Evolutionary conservation across 2,329 filamentous ascomycete species (phyloP).

Genomic region (Pestalotiopsis sp.): DNA sequence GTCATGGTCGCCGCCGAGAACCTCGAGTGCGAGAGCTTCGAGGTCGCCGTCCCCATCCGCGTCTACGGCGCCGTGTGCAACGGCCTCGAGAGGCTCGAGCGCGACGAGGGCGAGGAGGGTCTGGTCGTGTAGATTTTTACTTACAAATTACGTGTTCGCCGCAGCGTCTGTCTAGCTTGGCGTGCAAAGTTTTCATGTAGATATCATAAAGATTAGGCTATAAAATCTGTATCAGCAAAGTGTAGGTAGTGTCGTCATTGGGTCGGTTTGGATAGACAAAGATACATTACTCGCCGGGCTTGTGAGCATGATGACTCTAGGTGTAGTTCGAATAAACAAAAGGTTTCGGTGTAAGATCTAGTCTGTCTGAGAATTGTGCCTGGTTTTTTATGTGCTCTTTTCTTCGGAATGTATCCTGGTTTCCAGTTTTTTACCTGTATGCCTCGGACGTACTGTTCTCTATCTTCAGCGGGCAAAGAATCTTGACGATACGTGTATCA

Average conservation of each 20-base stretch:
- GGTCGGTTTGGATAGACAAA: not conserved
- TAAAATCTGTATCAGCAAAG: not conserved
- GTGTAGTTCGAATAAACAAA: not conserved
- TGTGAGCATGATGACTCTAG: not conserved
- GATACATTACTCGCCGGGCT: not conserved
- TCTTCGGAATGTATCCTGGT: too few relatives aligned
- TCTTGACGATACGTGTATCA: too few relatives aligned
- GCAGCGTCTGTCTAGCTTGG: not conserved
- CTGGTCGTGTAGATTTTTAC: slow-evolving; percentile 17
- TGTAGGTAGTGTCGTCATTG: not conserved
- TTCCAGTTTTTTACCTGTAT: too few relatives aligned
- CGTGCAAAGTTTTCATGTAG: not conserved
- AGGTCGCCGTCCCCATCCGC: slow-evolving; percentile 80
- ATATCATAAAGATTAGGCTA: not conserved
- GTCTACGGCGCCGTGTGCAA: slow-evolving; percentile 71
- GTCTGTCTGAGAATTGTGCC: not conserved
- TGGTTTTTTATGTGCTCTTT: not conserved
- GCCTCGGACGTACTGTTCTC: too few relatives aligned
- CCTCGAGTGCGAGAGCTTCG: slow-evolving; percentile 84
- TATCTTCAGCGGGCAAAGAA: too few relatives aligned
- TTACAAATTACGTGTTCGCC: not conserved
- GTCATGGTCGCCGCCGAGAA: slow-evolving; percentile 78
- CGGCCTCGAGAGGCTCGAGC: slow-evolving; percentile 57
- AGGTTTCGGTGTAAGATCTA: not conserved
- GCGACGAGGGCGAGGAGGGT: slow-evolving; percentile 54